These are phyloP conservation scores for Theobroma cacao DNA, from an alignment of 345 rosid species.

Conservation along the genomic window DNA sequence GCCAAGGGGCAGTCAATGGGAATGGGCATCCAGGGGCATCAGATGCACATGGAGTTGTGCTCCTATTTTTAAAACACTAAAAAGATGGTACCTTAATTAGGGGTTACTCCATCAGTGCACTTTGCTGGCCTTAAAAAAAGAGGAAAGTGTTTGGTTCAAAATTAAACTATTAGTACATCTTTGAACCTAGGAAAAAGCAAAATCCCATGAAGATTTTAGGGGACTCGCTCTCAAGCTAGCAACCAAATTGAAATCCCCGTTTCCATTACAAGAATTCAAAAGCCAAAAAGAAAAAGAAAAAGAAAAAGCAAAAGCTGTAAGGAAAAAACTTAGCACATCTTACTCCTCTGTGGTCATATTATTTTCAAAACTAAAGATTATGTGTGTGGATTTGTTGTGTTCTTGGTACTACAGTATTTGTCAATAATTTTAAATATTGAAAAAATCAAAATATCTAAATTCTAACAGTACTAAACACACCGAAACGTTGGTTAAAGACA, in stretches of 20 bases:
- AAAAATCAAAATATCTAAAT: background rate
- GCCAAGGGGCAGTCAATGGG: background rate
- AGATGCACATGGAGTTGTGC: conserved; percentile 36
- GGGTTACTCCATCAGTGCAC: conserved; percentile 17
- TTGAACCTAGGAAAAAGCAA: conserved; percentile 28
- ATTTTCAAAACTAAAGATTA: background rate
- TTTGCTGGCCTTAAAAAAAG: background rate
- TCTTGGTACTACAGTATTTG: background rate
- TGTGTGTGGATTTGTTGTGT: background rate
- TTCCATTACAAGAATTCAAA: background rate
- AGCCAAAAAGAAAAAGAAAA: background rate
- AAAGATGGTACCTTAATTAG: conserved; percentile 18
- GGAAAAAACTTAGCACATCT: background rate
- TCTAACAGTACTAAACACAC: background rate
- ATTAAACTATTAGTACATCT: conserved; percentile 5
- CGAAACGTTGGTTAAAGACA: background rate
- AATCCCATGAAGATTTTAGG: conserved; percentile 26
- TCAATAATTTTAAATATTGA: background rate
- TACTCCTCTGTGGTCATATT: background rate
- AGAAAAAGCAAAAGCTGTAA: background rate
- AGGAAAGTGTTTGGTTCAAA: conserved; percentile 18
- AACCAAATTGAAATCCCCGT: background rate
- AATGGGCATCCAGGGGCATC: conserved; percentile 16
- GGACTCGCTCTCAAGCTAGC: background rate
- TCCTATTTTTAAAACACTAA: background rate